Percentiles rank a stretch among this genome's conserved stretches.
Conservation (phyloP, 2,329 filamentous ascomycete genomes). For the Blumeria hordei region DNA sequence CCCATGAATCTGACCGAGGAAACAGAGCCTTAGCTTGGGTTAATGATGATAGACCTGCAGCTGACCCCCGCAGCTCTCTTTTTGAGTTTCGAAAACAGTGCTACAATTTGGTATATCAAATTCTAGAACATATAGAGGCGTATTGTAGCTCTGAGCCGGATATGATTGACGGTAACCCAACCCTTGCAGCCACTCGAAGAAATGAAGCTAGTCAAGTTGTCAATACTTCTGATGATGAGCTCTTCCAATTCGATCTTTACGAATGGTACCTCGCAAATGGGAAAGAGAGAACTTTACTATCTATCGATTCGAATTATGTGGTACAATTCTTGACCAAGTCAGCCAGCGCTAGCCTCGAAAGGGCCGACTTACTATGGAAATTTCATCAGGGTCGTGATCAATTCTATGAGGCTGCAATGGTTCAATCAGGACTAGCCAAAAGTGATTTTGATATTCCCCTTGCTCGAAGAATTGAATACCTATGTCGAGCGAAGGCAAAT, state of each 20-base stretch:
- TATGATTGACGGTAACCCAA: conserved; percentile 52
- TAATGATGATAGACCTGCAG: conserved; percentile 50
- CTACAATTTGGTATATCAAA: conserved; percentile 71
- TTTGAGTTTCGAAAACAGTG: conserved; percentile 53
- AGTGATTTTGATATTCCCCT: conserved; percentile 62
- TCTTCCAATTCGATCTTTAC: conserved; percentile 91
- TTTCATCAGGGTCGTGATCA: conserved; percentile 71
- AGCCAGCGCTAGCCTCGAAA: conserved; percentile 43
- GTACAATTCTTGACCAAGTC: conserved; percentile 65
- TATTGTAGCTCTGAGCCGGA: conserved; percentile 45
- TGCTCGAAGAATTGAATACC: conserved; percentile 66
- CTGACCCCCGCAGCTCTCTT: conserved; percentile 42
- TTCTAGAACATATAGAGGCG: conserved; percentile 53
- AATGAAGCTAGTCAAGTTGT: conserved; percentile 81
- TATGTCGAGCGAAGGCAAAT: conserved; percentile 79
- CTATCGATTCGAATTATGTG: conserved; percentile 65
- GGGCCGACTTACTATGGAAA: conserved; percentile 77
- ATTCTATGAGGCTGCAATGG: conserved; percentile 69
- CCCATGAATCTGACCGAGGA: conserved; percentile 62
- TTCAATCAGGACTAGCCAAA: conserved; percentile 62
- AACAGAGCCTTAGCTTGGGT: conserved; percentile 72
- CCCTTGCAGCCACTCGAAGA: conserved; percentile 51
- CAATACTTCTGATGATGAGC: conserved; percentile 66
- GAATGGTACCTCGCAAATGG: conserved; percentile 85
- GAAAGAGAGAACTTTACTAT: conserved; percentile 65